Evolutionary conservation across 169 alveolate genomes (phyloP), one percentile per base, ranked within the genome.

Genomic region (Cryptosporidium muris): DNA sequence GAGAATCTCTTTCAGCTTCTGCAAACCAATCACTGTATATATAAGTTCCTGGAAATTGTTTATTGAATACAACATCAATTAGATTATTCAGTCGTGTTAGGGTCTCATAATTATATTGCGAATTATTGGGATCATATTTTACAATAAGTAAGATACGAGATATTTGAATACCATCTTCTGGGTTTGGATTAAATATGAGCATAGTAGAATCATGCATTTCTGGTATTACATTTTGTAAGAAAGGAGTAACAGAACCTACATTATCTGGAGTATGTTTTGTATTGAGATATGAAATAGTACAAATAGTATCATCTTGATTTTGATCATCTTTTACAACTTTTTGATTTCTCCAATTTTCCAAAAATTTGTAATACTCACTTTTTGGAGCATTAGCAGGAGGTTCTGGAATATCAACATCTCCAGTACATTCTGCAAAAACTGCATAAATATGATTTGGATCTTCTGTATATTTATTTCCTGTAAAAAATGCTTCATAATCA

Each of bases 141-240:
- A 74, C 60, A 66, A 74, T 74, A 2, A 68, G 37, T 68, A 74
- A 58, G 6, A 74, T 74, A 58, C 85, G 54, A 48, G 60, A 74
- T 43, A 68, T 47, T 25, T 56, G 66, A 34, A 74, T 74, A 2
- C 85, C 85, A 7, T 74, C 63, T 16, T 25, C 43, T 3, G 85
- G 85, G 49, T 74, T 48, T 9, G 63, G 63, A 74, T 74, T 60
- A n/a, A 74, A 74, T 9, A 74, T 63, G 4, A 74, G 63, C 85
- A 74, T 74, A 12, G 74, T 74, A 47, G 54, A 62, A 74, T 74
- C 67, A 62, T 74, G 85, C 85, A 74, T 74, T 36, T 74, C 85
- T 0, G 85, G 85, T 16, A 74, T 74, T 43, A 74, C 56, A 42
- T 74, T 74, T 74, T 60, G 40, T 58, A 74, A 43, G 14, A 74